These are phyloP conservation scores for Phytopythium ostracodes DNA, from an alignment of 352 stramenopile genomes.

Conservation along the genomic window DNA sequence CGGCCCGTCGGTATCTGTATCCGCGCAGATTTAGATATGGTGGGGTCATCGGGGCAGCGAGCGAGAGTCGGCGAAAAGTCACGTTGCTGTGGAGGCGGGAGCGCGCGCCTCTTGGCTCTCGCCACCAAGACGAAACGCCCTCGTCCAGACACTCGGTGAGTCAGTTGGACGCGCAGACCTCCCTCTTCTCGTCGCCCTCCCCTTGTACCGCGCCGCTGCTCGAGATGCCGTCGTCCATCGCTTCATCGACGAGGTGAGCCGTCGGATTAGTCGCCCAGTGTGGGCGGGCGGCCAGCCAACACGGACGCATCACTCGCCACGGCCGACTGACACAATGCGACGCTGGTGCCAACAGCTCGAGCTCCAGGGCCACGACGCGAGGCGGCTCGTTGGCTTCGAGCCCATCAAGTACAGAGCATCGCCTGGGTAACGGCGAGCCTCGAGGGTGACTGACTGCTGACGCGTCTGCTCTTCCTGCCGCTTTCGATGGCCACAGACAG, in stretches of 20 bases:
- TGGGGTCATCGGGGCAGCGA: too few species aligned
- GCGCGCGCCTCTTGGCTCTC: background rate
- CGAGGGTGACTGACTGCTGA: background rate
- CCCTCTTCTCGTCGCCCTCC: background rate
- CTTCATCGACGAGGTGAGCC: background rate
- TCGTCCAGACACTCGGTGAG: background rate
- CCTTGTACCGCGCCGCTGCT: background rate
- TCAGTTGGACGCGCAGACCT: background rate
- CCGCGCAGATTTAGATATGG: background rate
- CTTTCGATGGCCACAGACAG: background rate
- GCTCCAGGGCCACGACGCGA: background rate
- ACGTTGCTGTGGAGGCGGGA: background rate
- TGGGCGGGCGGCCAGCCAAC: too few species aligned
- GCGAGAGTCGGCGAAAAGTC: background rate
- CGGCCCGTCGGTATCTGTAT: background rate
- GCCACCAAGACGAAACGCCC: background rate
- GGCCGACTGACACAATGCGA: background rate
- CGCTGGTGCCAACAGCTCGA: background rate
- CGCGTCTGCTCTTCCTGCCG: background rate
- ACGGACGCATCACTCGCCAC: too few species aligned
- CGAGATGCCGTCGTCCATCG: conserved; percentile 4
- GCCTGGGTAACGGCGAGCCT: too few species aligned
- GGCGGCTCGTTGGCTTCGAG: background rate
- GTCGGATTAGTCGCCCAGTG: too few species aligned
- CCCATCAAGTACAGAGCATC: background rate